Conservation (phyloP, 2,329 filamentous ascomycete species). For the Apiospora marii region DNA sequence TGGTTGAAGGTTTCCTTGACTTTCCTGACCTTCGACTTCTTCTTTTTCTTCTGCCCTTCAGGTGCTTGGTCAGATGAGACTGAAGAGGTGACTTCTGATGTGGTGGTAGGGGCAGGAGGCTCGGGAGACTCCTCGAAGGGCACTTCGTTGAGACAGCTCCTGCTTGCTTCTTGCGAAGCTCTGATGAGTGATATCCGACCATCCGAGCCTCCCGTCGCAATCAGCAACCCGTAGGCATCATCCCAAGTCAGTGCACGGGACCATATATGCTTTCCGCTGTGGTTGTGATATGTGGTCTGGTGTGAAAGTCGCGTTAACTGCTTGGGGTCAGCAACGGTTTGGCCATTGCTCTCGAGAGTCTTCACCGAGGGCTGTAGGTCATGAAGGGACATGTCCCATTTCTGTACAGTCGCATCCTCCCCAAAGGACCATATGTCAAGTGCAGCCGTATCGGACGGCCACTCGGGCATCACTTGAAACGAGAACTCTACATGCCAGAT, state of each 20-base stretch:
- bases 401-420: conserved; percentile 80
- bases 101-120: background rate
- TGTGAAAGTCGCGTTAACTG: conserved; percentile 54
- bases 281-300: conserved; percentile 65
- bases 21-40: conserved; percentile 40
- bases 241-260: conserved; percentile 59
- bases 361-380: conserved; percentile 27
- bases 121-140: background rate
- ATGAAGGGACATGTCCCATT: conserved; percentile 68
- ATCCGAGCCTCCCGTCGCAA: conserved; percentile 87
- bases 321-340: conserved; percentile 13
- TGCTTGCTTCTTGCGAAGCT: conserved; percentile 26
- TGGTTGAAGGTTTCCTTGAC: conserved; percentile 60
- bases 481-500: conserved; percentile 88
- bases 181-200: conserved; percentile 67
- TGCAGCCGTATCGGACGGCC: conserved; percentile 43
- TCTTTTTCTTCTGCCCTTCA: conserved; percentile 33
- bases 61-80: background rate
- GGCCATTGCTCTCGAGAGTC: background rate
- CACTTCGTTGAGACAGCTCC: background rate
- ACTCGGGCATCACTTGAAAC: conserved; percentile 33
- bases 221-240: conserved; percentile 44
- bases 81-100: background rate
- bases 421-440: conserved; percentile 78
- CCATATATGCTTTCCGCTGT: conserved; percentile 93